phyloP scores from a whole-genome alignment of 768 basidiomycete species.

The Roridomyces roridus region DNA sequence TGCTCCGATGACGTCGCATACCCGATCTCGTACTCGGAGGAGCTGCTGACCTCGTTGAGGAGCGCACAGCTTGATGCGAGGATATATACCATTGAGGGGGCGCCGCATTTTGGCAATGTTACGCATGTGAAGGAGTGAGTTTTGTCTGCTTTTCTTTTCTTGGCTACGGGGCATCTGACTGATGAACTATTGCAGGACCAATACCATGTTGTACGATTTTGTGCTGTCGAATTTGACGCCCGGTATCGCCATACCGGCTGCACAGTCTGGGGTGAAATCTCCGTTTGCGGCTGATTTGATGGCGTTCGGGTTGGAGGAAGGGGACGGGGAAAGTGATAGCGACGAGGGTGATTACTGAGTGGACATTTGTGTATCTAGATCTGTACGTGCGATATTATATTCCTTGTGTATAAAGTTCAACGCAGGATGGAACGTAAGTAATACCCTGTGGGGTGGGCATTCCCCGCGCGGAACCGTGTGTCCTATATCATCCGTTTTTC shows the following conservation, averaged over 20 bases:
- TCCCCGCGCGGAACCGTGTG: too few relatives aligned
- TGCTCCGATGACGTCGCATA: constrained; percentile 44
- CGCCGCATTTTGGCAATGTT: constrained; percentile 44
- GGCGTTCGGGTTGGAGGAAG: constrained; percentile 29
- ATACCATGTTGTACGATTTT: background rate
- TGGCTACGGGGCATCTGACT: background rate
- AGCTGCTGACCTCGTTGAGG: constrained; percentile 30
- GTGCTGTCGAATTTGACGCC: constrained; percentile 32
- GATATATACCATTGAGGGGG: constrained; percentile 31
- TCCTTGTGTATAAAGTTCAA: too few relatives aligned
- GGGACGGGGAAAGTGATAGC: constrained; percentile 21
- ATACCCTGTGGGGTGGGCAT: too few relatives aligned
- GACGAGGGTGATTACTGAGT: too few relatives aligned
- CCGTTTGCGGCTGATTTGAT: constrained; percentile 36
- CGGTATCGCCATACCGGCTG: constrained; percentile 28
- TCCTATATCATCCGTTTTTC: too few relatives aligned
- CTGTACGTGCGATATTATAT: too few relatives aligned
- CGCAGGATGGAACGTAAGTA: too few relatives aligned
- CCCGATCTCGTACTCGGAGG: constrained; percentile 31
- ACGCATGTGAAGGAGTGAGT: constrained; percentile 40
- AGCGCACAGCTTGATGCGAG: constrained; percentile 36
- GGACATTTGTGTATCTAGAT: too few relatives aligned
- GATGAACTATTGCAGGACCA: too few relatives aligned
- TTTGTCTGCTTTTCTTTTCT: background rate
- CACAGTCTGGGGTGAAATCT: constrained; percentile 30